Evolutionary conservation across 768 basidiomycete species (phyloP), one percentile per base, ranked within the genome.

Genomic region (Hericium coralloides): DNA sequence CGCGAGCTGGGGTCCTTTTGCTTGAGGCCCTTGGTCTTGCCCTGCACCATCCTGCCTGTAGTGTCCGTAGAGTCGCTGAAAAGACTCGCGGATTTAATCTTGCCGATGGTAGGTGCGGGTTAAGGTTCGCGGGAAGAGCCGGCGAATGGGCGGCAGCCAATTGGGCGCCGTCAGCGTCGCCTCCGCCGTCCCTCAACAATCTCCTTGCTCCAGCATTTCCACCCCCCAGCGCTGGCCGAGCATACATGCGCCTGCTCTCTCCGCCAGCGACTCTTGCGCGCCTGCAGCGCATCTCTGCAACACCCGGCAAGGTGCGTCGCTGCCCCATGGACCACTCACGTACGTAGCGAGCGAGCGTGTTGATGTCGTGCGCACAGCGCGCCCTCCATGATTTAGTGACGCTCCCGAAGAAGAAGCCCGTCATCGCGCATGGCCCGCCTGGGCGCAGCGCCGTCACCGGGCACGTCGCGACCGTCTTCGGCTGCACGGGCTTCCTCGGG

Each of bases 401-500:
- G 14, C 73, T 86, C 41, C 83, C 85, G 49, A 68, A 66, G 38
- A 68, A 68, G 57, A 85, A 85, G 64, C 85, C 91, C 39, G 74
- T 91, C 62, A 76, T 95, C 65, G 80, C 84, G 5, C 76, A 82
- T 62, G 95, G 94, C 18, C 80, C 84, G 53, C 84, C 86, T 53
- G 94, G 87, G 59, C 90, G 92, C 67, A 90, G 89, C 66, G 87
- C 92, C 3, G 85, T 87, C 58, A 85, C 87, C 43, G 97, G 95
- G 2, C 94, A 95, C 72, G 82, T 87, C 38, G 95, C 88, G 43
- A 99, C 97, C 15, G 95, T 98, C 52, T 98, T 99, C 77, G 97
- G 97, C 22, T 89, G 87, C 68, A 97, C 95, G 3, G 92, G 95
- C 5, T 98, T 98, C 70, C 75, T 99, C 58, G 97, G 95, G 48